These are phyloP conservation scores for Breynia disticha DNA, from an alignment of 441 rosid genomes.

Conservation along the genomic window DNA sequence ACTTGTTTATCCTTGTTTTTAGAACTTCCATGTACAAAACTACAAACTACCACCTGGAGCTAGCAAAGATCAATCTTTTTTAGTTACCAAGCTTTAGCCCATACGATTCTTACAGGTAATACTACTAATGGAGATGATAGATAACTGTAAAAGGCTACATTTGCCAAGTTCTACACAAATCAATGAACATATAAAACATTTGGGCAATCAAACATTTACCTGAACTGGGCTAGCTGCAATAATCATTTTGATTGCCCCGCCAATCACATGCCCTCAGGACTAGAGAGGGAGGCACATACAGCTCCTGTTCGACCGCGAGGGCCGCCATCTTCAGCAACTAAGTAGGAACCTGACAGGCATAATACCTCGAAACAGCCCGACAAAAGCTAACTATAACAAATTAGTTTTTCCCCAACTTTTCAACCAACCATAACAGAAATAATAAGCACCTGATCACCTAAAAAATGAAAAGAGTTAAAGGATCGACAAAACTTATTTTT, in stretches of 20 bases:
- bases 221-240: slow-evolving; percentile 77
- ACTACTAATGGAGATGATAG: too few relatives aligned
- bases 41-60: slow-evolving; percentile 82
- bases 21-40: slow-evolving; percentile 65
- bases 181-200: too few relatives aligned
- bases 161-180: too few relatives aligned
- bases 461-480: too few relatives aligned
- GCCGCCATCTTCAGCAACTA: slow-evolving; percentile 83
- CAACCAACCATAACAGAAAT: too few relatives aligned
- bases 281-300: slow-evolving; percentile 78
- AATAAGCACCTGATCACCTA: too few relatives aligned
- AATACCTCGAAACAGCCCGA: slow-evolving; percentile 92
- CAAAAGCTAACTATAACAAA: slow-evolving; percentile 22
- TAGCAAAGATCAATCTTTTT: slow-evolving; percentile 7
- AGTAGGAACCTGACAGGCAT: slow-evolving; percentile 88
- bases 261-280: slow-evolving; percentile 91
- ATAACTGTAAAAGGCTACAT: too few relatives aligned
- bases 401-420: slow-evolving; percentile 14
- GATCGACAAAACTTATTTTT: too few relatives aligned
- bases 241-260: slow-evolving; percentile 80
- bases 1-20: slow-evolving; percentile 49
- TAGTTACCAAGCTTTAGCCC: not conserved
- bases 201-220: too few relatives aligned
- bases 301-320: slow-evolving; percentile 79
- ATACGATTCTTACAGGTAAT: too few relatives aligned